Percentiles rank a stretch among this genome's conserved stretches.
Conservation (phyloP, 352 stramenopile species). For the Phytophthora chlamydospora region DNA sequence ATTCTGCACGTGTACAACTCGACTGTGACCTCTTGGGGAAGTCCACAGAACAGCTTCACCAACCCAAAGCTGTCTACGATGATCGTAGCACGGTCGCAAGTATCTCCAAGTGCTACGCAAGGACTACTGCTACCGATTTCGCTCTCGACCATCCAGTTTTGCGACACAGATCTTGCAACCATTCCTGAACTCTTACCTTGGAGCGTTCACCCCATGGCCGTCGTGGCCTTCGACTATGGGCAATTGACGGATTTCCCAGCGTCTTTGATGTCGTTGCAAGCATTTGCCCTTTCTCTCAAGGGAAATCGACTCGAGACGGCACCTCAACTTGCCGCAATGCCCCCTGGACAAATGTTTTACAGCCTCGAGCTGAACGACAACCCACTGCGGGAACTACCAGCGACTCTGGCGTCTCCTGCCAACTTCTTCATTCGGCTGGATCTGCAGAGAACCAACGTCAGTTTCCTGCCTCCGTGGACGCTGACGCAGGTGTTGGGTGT, state of each 20-base stretch:
- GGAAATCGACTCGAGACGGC: neutral
- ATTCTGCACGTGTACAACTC: conserved; percentile 10
- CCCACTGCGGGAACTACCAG: neutral
- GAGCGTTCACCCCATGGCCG: conserved; percentile 6
- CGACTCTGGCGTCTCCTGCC: neutral
- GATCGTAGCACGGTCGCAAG: neutral
- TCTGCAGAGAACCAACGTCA: conserved; percentile 8
- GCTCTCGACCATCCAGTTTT: no score
- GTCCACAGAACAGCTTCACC: neutral
- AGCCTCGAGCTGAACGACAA: conserved; percentile 2
- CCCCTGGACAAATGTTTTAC: neutral
- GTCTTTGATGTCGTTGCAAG: conserved; percentile 1
- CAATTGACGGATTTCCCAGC: neutral
- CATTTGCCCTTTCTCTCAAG: conserved; percentile 7
- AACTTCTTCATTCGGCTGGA: conserved; percentile 5
- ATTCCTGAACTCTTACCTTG: neutral
- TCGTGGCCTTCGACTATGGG: conserved; percentile 10
- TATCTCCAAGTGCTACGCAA: neutral
- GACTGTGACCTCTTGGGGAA: conserved; percentile 4
- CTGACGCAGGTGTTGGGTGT: conserved; percentile 1
- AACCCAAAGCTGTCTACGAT: neutral
- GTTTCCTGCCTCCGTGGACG: conserved; percentile 6
- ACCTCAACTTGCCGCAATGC: neutral
- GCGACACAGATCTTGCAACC: no score
- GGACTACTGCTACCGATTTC: neutral